Conservation (phyloP, 1,284 basidiomycete species). For the Rhodofomes roseus region DNA sequence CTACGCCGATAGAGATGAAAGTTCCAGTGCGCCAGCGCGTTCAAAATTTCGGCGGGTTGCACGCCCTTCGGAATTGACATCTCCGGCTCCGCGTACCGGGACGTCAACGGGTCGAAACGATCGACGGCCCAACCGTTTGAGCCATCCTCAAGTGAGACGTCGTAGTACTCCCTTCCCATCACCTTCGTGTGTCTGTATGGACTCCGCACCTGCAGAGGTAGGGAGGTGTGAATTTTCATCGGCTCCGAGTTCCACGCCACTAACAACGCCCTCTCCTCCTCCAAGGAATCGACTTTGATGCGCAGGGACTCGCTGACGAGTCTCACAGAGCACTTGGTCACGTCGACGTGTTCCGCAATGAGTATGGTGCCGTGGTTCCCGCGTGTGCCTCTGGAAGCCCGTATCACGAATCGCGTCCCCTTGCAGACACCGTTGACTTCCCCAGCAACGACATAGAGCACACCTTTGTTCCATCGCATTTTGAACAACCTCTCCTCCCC, state of each 20-base stretch:
- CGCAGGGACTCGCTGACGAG: not conserved
- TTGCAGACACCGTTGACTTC: too few species aligned
- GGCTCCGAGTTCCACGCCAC: not conserved
- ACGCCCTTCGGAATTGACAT: not conserved
- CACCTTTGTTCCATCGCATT: too few species aligned
- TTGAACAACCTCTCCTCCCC: too few species aligned
- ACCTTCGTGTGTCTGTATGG: not conserved
- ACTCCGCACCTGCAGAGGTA: not conserved
- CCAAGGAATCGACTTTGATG: too few species aligned
- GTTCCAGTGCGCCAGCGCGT: not conserved
- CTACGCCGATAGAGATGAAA: not conserved
- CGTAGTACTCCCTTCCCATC: not conserved
- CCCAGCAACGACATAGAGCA: too few species aligned
- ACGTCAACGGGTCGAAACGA: not conserved
- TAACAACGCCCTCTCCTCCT: not conserved
- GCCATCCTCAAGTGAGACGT: not conserved
- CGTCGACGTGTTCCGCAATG: not conserved
- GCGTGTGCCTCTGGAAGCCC: too few species aligned
- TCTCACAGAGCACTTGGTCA: not conserved
- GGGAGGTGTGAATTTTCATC: not conserved
- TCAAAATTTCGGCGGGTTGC: not conserved
- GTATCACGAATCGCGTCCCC: too few species aligned
- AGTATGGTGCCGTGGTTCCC: too few species aligned
- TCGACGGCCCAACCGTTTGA: not conserved
- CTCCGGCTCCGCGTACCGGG: not conserved